These are phyloP conservation scores for Phialocephala subalpina DNA, from an alignment of 2,329 filamentous ascomycete genomes.

Conservation along the genomic window DNA sequence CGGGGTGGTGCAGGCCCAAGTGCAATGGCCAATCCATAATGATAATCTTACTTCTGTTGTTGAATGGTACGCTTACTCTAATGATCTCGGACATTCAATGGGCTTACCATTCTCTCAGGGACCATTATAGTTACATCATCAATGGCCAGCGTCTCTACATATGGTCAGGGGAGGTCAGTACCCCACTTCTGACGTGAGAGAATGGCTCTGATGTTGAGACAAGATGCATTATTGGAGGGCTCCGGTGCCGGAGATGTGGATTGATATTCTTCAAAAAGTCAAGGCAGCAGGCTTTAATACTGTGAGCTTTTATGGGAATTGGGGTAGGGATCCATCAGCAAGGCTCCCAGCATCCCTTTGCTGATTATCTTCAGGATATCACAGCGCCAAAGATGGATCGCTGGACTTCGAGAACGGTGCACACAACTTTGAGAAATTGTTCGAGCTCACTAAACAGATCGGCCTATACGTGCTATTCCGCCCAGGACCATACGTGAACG, in stretches of 20 bases:
- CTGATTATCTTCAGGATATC: slow-evolving; percentile 47
- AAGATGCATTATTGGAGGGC: slow-evolving; percentile 61
- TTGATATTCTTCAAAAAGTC: slow-evolving; percentile 83
- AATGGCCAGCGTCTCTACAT: slow-evolving; percentile 59
- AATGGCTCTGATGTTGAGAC: neutral
- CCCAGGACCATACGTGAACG: slow-evolving; percentile 73
- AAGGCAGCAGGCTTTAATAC: slow-evolving; percentile 80
- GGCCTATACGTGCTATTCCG: slow-evolving; percentile 79
- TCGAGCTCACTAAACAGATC: slow-evolving; percentile 74
- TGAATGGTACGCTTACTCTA: slow-evolving; percentile 45
- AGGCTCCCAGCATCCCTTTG: slow-evolving; percentile 52
- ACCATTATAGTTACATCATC: slow-evolving; percentile 60
- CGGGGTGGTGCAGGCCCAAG: slow-evolving; percentile 16
- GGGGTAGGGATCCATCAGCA: slow-evolving; percentile 77
- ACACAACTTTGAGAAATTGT: slow-evolving; percentile 70
- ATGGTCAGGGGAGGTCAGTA: slow-evolving; percentile 54
- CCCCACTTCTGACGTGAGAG: no score
- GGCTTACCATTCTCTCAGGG: slow-evolving; percentile 44
- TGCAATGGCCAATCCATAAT: slow-evolving; percentile 56
- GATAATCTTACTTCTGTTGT: slow-evolving; percentile 56
- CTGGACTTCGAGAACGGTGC: slow-evolving; percentile 70
- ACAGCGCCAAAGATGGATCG: slow-evolving; percentile 68
- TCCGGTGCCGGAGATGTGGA: slow-evolving; percentile 67
- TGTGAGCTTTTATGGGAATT: slow-evolving; percentile 81
- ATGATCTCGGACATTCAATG: neutral